Conservation (phyloP, 768 basidiomycete genomes). For the Leucosporidium scottii region DNA sequence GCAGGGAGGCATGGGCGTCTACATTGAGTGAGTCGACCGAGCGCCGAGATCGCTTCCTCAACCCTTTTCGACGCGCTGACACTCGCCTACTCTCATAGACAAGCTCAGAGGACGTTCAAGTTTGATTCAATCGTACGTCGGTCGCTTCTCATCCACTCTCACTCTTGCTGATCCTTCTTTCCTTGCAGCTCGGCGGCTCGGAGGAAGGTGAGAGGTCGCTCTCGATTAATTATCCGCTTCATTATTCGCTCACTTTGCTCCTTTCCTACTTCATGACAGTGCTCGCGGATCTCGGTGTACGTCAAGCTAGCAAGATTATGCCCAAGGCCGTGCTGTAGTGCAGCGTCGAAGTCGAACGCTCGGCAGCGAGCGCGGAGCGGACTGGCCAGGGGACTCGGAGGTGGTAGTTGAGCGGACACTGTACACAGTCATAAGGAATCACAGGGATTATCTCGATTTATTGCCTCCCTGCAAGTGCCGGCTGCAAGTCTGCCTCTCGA, state of each 20-base stretch:
- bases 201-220: slow-evolving; percentile 12
- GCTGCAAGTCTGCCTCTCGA: too few relatives aligned
- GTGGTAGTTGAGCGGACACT: too few relatives aligned
- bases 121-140: slow-evolving; percentile 2
- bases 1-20: slow-evolving; percentile 67
- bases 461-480: too few relatives aligned
- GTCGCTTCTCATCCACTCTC: neutral
- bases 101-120: slow-evolving; percentile 16
- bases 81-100: neutral
- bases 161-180: neutral
- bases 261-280: too few relatives aligned
- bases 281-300: slow-evolving; percentile 14
- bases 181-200: slow-evolving; percentile 1
- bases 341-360: too few relatives aligned
- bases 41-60: neutral
- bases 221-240: too few relatives aligned
- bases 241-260: too few relatives aligned
- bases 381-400: too few relatives aligned
- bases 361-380: too few relatives aligned
- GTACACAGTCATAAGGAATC: too few relatives aligned
- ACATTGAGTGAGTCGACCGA: slow-evolving; percentile 49
- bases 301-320: slow-evolving; percentile 20
- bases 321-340: slow-evolving; percentile 14
- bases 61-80: neutral
- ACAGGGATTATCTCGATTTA: too few relatives aligned